Base-by-base conservation (phyloP, 352 stramenopile species). In the Globisporangium uncinulatum region DNA sequence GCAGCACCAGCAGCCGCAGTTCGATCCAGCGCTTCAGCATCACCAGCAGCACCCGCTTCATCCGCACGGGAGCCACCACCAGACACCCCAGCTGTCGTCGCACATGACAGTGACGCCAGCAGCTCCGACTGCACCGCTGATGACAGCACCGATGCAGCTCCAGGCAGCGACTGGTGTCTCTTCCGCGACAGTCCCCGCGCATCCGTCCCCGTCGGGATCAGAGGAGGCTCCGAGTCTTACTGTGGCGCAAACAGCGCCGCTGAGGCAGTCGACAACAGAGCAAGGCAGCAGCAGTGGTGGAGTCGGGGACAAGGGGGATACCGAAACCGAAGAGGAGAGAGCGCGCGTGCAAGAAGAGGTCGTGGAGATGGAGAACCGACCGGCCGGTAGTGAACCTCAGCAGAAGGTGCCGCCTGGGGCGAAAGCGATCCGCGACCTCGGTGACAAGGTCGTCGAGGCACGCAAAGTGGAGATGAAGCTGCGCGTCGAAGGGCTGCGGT, bases 401-500 rank as follows among this genome's bases (percentile, higher is more conserved):
- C 51, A 54, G 50, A 50, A 29, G 24, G 24, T 4, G 24, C 24
- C 24, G 4, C 24, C 24, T 29, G 24, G 24, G 24, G 24, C 48
- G 4, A 36, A 54, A 20, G 13, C 49, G 20, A 51, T 63, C 31
- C 43, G 24, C 6, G 47, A 63, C 31, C 32, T 63, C 14, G 57
- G 57, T 0, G 57, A 63, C 57, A 56, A 63, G 17, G 57, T 63
- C 42, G 57, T 63, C 7, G 57, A 57, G 24, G 57, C 57, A 8
- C 49, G 57, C 39, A 57, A 57, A 32, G 41, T 52, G 19, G 57
- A 63, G 42, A 42, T 32, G 14, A 51, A 63, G 24, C 42, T 63
- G 29, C 57, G 57, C 21, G 57, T 63, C 19, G 57, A 63, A 45
- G 57, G 57, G 0, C 50, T 63, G 49, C 49, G 36, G 39, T 63